phyloP scores from a whole-genome alignment of 306 rosid species.

The Vigna nakashimae region DNA sequence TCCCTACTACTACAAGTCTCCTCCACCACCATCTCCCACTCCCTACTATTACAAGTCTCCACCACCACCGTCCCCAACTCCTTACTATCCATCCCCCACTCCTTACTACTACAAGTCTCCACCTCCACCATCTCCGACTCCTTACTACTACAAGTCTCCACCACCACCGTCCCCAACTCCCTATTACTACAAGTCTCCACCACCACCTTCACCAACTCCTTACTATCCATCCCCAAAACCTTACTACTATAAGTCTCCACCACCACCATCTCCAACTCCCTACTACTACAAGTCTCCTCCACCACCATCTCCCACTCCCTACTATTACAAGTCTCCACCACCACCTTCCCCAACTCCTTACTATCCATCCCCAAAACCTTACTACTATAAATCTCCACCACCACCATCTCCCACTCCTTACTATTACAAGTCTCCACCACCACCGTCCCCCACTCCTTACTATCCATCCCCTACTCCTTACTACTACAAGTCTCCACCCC shows the following conservation, averaged over 20 bases:
- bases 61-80: conserved; percentile 50
- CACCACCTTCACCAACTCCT: no score
- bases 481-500: conserved; percentile 42
- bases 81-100: conserved; percentile 20
- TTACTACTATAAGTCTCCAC: no score
- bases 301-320: conserved; percentile 12
- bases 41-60: conserved; percentile 1
- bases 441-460: conserved; percentile 46
- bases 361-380: conserved; percentile 50
- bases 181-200: no score
- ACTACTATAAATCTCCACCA: conserved; percentile 59
- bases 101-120: conserved; percentile 37
- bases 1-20: conserved; percentile 51
- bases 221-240: no score
- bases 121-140: conserved; percentile 1
- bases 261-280: no score
- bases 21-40: conserved; percentile 60
- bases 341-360: conserved; percentile 51
- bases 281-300: conserved; percentile 51
- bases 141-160: not conserved
- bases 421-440: conserved; percentile 31
- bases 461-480: conserved; percentile 20
- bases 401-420: conserved; percentile 51
- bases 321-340: conserved; percentile 59
- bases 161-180: no score